phyloP scores from a whole-genome alignment of 768 basidiomycete species.

The Tulasnella sp. region DNA sequence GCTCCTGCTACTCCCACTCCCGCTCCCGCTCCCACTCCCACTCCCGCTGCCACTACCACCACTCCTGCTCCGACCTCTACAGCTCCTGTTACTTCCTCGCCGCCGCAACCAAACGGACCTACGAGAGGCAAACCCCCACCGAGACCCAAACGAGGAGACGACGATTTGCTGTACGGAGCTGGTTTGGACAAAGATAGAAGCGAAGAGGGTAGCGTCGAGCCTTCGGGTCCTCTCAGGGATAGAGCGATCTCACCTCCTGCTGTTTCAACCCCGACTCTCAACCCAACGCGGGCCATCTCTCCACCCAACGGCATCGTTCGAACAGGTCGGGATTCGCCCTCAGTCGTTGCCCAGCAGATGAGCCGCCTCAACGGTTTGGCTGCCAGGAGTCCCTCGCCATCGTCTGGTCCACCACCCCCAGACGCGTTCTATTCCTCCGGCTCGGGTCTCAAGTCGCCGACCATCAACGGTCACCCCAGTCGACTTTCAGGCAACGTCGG shows the following conservation, averaged over 20 bases:
- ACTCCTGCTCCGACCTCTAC: neutral
- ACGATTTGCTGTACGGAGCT: neutral
- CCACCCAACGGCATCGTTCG: conserved; percentile 43
- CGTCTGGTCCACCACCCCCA: conserved; percentile 52
- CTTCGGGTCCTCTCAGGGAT: neutral
- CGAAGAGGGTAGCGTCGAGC: conserved; percentile 19
- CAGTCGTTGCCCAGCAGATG: conserved; percentile 44
- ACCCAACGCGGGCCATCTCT: conserved; percentile 56
- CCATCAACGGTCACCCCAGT: conserved; percentile 35
- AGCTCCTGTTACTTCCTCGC: neutral
- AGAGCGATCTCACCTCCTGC: conserved; percentile 10
- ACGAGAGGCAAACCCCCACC: conserved; percentile 6
- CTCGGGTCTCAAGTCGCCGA: conserved; percentile 35
- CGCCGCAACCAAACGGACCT: conserved; percentile 1
- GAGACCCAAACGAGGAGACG: conserved; percentile 13
- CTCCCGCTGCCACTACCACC: neutral
- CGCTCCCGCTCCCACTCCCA: neutral
- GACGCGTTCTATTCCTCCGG: conserved; percentile 55
- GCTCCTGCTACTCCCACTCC: neutral
- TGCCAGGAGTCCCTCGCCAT: conserved; percentile 57
- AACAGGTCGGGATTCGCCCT: conserved; percentile 28
- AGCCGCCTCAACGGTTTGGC: conserved; percentile 55
- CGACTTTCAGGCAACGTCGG: conserved; percentile 62
- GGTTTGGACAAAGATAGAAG: neutral
- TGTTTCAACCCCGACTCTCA: conserved; percentile 27